A percentile compares a stretch with the other conserved stretches of the same genome.
Evolutionary conservation across 768 basidiomycete species (phyloP).

Genomic region (Lanmaoa rubissima): DNA sequence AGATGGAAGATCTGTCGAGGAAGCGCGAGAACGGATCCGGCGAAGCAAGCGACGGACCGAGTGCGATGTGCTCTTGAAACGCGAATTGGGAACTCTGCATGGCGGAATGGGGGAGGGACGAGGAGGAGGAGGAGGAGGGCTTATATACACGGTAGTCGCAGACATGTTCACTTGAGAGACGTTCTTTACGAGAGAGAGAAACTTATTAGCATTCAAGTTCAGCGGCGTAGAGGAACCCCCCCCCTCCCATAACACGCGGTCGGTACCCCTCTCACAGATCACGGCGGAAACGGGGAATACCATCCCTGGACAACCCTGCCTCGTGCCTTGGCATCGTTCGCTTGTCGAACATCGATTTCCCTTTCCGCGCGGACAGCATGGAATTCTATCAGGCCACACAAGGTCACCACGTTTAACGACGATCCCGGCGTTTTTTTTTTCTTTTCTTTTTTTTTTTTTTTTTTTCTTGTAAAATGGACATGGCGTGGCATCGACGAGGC

Average conservation of each 20-base stretch:
- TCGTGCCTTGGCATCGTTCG: constrained; percentile 16
- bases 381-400: constrained; percentile 10
- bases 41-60: constrained; percentile 4
- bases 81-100: neutral
- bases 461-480: too few species aligned
- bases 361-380: constrained; percentile 12
- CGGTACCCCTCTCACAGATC: constrained; percentile 11
- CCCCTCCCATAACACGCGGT: constrained; percentile 6
- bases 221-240: constrained; percentile 19
- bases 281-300: constrained; percentile 29
- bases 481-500: neutral
- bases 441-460: too few species aligned
- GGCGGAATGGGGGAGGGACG: too few species aligned
- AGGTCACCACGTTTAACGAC: constrained; percentile 18
- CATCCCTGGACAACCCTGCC: constrained; percentile 11
- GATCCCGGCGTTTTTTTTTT: constrained; percentile 10
- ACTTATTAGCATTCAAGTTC: constrained; percentile 25
- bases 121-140: neutral
- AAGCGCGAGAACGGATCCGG: constrained; percentile 28
- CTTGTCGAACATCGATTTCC: constrained; percentile 21
- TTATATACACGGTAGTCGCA: constrained; percentile 17
- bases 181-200: neutral
- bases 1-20: constrained; percentile 32
- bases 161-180: too few species aligned
- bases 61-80: constrained; percentile 18